These are phyloP conservation scores for Yamadazyma atmosphaerica DNA, from an alignment of 1,139 yeast species.

Conservation along the genomic window DNA sequence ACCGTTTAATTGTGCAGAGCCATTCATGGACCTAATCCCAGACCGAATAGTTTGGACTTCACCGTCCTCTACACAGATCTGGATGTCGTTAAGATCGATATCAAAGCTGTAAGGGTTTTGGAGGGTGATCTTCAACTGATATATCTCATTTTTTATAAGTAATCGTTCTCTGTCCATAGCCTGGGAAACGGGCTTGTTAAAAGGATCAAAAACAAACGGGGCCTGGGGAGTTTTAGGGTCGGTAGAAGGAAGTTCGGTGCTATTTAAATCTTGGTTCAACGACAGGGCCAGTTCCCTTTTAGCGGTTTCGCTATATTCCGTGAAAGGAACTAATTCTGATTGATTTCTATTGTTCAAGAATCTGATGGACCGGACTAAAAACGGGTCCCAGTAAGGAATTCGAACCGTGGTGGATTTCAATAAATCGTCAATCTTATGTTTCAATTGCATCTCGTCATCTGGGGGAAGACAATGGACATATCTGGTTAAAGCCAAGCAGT, in stretches of 20 bases:
- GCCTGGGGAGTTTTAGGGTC: not conserved
- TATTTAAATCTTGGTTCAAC: constrained; percentile 4
- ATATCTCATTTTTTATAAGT: constrained; percentile 56
- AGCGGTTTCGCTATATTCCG: constrained; percentile 23
- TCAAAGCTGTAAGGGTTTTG: constrained; percentile 86
- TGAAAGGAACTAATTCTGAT: constrained; percentile 35
- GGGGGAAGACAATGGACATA: constrained; percentile 48
- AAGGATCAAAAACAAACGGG: constrained; percentile 39
- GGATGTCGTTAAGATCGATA: constrained; percentile 57
- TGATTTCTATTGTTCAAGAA: constrained; percentile 25
- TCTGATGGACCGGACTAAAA: constrained; percentile 53
- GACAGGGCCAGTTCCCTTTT: constrained; percentile 8
- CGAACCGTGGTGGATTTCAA: constrained; percentile 18
- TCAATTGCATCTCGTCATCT: constrained; percentile 36
- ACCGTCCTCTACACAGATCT: constrained; percentile 35
- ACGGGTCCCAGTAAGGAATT: constrained; percentile 70
- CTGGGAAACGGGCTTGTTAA: constrained; percentile 9
- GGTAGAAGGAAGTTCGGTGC: constrained; percentile 2
- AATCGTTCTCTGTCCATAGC: constrained; percentile 29
- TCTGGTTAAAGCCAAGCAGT: constrained; percentile 54
- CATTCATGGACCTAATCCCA: not conserved
- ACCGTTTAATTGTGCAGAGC: not conserved
- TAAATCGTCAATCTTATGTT: constrained; percentile 28
- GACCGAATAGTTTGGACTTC: constrained; percentile 27
- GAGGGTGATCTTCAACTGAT: constrained; percentile 53